phyloP scores from a whole-genome alignment of 768 basidiomycete genomes.

The Candolleomyces eurysporus region DNA sequence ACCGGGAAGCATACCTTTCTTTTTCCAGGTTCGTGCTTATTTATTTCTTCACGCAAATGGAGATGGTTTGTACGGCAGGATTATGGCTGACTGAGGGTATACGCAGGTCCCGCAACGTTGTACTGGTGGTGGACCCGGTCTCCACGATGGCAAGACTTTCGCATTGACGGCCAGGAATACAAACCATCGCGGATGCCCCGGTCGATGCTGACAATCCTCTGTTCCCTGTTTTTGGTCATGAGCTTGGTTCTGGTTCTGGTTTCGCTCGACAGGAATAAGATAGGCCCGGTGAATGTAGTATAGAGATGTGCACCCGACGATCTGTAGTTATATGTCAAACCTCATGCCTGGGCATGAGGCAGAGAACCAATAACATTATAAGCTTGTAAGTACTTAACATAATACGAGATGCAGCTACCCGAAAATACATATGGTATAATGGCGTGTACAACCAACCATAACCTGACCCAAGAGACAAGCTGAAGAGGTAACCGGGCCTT shows the following conservation, averaged over 20 bases:
- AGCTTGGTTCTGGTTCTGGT: not conserved
- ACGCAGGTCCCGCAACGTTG: slow-evolving; percentile 14
- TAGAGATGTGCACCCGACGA: too few species aligned
- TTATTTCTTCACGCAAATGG: not conserved
- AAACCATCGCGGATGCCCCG: not conserved
- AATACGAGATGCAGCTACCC: too few species aligned
- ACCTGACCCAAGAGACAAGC: too few species aligned
- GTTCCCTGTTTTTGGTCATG: not conserved
- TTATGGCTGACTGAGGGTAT: not conserved
- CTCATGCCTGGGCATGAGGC: too few species aligned
- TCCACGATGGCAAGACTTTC: slow-evolving; percentile 31
- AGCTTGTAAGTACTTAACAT: too few species aligned
- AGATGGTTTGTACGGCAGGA: not conserved
- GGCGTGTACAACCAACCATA: too few species aligned
- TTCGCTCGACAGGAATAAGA: not conserved
- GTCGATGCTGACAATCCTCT: not conserved
- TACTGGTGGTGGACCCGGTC: slow-evolving; percentile 35
- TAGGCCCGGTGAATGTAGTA: too few species aligned
- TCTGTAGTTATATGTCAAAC: too few species aligned
- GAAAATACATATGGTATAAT: too few species aligned
- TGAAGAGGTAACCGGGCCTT: too few species aligned
- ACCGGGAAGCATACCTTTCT: slow-evolving; percentile 36
- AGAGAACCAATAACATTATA: too few species aligned
- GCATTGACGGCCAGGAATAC: not conserved
- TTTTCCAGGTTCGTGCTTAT: slow-evolving; percentile 36